phyloP scores from a whole-genome alignment of 2,329 filamentous ascomycete genomes.

The Chaetomium sp. region DNA sequence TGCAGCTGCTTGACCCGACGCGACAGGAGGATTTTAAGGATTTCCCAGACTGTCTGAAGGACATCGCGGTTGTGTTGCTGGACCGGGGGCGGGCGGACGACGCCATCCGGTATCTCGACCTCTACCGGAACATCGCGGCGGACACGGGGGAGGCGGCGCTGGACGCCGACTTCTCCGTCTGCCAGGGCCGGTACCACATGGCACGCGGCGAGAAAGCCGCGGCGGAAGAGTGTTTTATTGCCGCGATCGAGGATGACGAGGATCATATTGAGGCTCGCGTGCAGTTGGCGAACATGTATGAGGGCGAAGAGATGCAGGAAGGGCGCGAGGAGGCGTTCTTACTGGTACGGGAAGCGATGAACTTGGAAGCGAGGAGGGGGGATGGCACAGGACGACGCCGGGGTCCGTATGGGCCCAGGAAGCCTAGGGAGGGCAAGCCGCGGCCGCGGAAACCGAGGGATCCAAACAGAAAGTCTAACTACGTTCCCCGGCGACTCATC shows the following conservation, averaged over 20 bases:
- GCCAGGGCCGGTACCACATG: conserved; percentile 63
- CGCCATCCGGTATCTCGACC: conserved; percentile 52
- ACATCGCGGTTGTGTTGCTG: conserved; percentile 48
- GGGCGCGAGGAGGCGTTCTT: conserved; percentile 64
- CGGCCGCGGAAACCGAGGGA: conserved; percentile 21
- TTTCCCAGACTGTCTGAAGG: conserved; percentile 73
- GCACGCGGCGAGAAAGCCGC: conserved; percentile 55
- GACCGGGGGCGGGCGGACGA: conserved; percentile 29
- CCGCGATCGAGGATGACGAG: conserved; percentile 64
- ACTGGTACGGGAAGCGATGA: conserved; percentile 68
- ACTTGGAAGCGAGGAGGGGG: conserved; percentile 44
- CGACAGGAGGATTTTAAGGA: conserved; percentile 51
- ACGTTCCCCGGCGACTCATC: conserved; percentile 41
- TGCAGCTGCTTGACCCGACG: conserved; percentile 63
- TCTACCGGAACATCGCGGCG: conserved; percentile 44
- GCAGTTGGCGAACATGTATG: conserved; percentile 78
- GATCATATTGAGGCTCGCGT: conserved; percentile 70
- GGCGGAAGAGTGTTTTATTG: conserved; percentile 72
- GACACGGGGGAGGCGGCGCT: conserved; percentile 32
- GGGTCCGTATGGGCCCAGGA: conserved; percentile 21
- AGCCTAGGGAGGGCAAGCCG: conserved; percentile 21
- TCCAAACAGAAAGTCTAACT: conserved; percentile 27
- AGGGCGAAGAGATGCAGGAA: conserved; percentile 56
- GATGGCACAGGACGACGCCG: conserved; percentile 19
- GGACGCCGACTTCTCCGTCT: conserved; percentile 46